Evolutionary conservation across 345 rosid genomes (phyloP), one percentile per base, ranked within the genome.

Genomic region (Gossypium longicalyx): DNA sequence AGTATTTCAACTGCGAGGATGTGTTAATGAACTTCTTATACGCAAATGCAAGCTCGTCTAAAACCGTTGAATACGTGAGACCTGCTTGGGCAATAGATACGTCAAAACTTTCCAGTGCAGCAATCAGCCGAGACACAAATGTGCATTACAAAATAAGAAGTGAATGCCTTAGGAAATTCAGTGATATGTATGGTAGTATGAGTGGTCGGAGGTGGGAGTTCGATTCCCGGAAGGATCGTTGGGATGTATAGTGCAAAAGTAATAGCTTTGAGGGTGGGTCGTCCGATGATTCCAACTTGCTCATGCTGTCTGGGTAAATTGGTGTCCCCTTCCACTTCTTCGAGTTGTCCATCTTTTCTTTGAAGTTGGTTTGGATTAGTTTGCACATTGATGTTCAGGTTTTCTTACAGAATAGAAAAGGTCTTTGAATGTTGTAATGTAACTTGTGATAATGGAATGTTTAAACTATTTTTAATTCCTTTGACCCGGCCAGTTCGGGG

Each of bases 11-110:
- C 76, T 95, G 99, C 19, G 99, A 95, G 82, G 98, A 95, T 27
- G 89, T 95, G 45, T 76, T 95, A 38, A 47, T 93, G 84, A 95
- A 95, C 70, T 91, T 85, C 82, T 64, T 95, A 76, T 95, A 90
- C 13, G 94, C 97, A 3, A 95, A 95, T 80, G 91, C 90, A 38
- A 93, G 90, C 68, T 82, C 89, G 2, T 76, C 76, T 0, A 82
- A 64, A 70, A 80, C 86, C 0, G 99, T 93, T 2, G 99, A 91
- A 70, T 95, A 95, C 12, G 92, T 95, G 79, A 93, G 87, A 73
- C 98, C 99, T 2, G 78, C 86, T 12, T 93, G 92, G 91, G 88
- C 93, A 11, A 73, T 95, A 10, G 99, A 95, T 59, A 95, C 97
- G 23, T 95, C 99, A 7, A 95, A 93, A 75, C 56, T 91, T 66